Percentiles rank a stretch among this genome's conserved stretches.
Evolutionary conservation across 345 rosid genomes (phyloP).

Genomic region (Populus simonii): DNA sequence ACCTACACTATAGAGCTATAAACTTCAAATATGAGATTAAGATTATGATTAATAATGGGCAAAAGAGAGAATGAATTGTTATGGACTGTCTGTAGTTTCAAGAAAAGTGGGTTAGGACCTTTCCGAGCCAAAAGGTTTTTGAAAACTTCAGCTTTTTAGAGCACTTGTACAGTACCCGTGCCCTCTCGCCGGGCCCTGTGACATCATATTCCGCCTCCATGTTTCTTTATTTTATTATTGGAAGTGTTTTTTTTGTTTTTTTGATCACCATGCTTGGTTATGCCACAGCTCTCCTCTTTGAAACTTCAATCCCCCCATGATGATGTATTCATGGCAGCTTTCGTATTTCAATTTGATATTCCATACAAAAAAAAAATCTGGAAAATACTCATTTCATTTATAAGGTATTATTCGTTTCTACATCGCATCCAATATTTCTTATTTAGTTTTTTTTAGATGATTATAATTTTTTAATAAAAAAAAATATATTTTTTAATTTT

Average conservation of each 20-base stretch:
- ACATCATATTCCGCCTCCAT: constrained; percentile 21
- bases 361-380: no score
- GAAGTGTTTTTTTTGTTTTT: neutral
- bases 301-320: neutral
- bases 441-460: no score
- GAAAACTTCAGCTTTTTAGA: constrained; percentile 38
- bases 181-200: constrained; percentile 26
- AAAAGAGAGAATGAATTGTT: neutral
- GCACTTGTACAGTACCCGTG: constrained; percentile 32
- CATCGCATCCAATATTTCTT: no score
- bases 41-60: neutral
- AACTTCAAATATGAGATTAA: neutral
- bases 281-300: neutral
- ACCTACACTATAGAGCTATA: neutral
- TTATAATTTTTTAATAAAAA: no score
- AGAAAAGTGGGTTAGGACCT: constrained; percentile 5
- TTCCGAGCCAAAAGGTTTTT: constrained; percentile 5
- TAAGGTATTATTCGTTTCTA: no score
- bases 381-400: no score
- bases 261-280: neutral
- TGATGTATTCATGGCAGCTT: no score
- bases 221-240: no score
- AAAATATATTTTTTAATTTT: no score
- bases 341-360: no score
- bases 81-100: neutral